Percentiles rank a stretch among this genome's conserved stretches.
phyloP scores from a whole-genome alignment of 306 rosid genomes.

The Medicago truncatula region DNA sequence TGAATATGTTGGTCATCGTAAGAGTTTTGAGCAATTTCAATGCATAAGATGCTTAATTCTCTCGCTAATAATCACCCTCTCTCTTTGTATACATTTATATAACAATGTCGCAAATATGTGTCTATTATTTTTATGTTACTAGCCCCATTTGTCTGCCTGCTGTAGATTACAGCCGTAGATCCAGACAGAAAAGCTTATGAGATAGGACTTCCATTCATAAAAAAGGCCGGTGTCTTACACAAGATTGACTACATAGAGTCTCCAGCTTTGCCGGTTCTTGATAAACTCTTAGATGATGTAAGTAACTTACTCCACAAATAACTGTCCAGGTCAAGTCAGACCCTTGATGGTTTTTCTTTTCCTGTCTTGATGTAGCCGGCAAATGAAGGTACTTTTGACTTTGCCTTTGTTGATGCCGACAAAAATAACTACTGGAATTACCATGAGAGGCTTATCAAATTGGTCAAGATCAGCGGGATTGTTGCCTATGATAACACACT shows the following conservation, averaged over 20 bases:
- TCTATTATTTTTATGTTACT: neutral
- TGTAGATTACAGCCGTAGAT: slow-evolving; percentile 59
- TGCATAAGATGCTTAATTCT: neutral
- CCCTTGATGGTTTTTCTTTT: neutral
- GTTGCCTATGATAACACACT: slow-evolving; percentile 65
- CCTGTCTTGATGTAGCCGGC: slow-evolving; percentile 43
- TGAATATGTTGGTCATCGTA: too few species aligned
- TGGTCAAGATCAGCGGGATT: slow-evolving; percentile 60
- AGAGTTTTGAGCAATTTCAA: too few species aligned
- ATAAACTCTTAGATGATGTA: slow-evolving; percentile 49
- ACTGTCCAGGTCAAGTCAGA: neutral
- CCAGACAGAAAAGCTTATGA: slow-evolving; percentile 50
- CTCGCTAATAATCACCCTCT: neutral
- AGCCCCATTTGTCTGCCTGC: neutral
- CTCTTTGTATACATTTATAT: too few species aligned
- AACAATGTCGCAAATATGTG: neutral
- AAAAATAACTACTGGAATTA: slow-evolving; percentile 59
- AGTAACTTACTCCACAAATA: slow-evolving; percentile 20
- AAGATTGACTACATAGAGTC: slow-evolving; percentile 61
- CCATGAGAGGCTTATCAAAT: slow-evolving; percentile 58
- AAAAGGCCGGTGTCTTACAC: slow-evolving; percentile 62
- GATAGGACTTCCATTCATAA: slow-evolving; percentile 57
- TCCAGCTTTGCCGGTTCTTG: slow-evolving; percentile 47
- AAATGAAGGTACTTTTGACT: slow-evolving; percentile 62
- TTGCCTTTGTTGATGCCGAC: slow-evolving; percentile 66